Evolutionary conservation across 192 early-diverging fungal genomes (phyloP).

Genomic region (Podila verticillata): DNA sequence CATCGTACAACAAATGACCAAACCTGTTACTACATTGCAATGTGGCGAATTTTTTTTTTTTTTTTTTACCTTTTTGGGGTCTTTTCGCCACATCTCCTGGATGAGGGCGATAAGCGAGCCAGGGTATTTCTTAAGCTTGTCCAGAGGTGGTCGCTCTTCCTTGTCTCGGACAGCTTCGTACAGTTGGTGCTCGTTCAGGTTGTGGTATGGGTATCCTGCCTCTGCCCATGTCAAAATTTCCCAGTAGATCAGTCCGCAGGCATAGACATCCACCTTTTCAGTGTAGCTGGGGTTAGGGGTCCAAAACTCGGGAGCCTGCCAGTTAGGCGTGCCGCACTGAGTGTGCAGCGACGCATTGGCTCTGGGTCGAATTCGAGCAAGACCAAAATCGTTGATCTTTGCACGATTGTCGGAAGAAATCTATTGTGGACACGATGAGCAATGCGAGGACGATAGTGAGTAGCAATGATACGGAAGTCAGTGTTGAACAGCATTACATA

Average conservation of each 20-base stretch:
- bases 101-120: constrained; percentile 67
- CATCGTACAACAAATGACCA: neutral
- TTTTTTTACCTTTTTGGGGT: constrained; percentile 57
- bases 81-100: constrained; percentile 78
- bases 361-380: constrained; percentile 79
- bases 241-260: constrained; percentile 82
- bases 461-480: neutral
- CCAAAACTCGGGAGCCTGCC: constrained; percentile 87
- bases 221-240: constrained; percentile 82
- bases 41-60: no score
- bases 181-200: constrained; percentile 71
- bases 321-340: constrained; percentile 83
- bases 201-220: constrained; percentile 78
- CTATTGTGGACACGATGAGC: constrained; percentile 10
- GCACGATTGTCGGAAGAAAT: constrained; percentile 71
- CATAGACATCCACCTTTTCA: constrained; percentile 80
- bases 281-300: constrained; percentile 75
- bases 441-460: neutral
- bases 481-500: neutral
- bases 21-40: no score
- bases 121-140: constrained; percentile 68
- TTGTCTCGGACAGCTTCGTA: constrained; percentile 69
- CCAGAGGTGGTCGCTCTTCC: constrained; percentile 66
- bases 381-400: constrained; percentile 85
- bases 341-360: constrained; percentile 78